Percentiles rank a stretch among this genome's conserved stretches.
Evolutionary conservation across 1,284 basidiomycete species (phyloP).

Genomic region (Melampsora americana): DNA sequence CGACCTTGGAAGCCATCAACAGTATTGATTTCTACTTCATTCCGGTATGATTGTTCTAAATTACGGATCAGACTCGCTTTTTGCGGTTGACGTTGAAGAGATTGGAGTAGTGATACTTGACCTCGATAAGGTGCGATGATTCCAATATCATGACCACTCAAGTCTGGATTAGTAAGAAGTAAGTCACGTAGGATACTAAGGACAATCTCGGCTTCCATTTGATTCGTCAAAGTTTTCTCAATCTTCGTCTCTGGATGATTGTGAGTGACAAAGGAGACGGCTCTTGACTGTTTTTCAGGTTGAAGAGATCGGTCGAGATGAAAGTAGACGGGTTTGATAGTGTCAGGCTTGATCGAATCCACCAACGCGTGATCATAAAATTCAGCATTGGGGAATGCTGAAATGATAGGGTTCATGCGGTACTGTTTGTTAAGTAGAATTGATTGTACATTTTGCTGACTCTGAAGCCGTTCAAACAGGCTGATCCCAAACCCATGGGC

Average conservation of each 20-base stretch:
- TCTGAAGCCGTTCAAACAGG: constrained; percentile 74
- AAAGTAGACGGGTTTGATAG: neutral
- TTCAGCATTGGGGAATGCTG: constrained; percentile 74
- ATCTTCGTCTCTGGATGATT: constrained; percentile 1
- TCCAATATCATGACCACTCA: constrained; percentile 2
- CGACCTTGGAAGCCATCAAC: constrained; percentile 15
- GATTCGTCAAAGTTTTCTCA: neutral
- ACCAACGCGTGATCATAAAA: constrained; percentile 72
- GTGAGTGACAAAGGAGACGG: constrained; percentile 7
- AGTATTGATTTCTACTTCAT: constrained; percentile 14
- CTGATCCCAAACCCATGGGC: constrained; percentile 70
- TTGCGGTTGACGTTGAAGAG: constrained; percentile 6
- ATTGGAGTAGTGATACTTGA: constrained; percentile 5
- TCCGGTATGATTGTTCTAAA: neutral
- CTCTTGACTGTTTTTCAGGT: neutral
- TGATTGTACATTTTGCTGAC: constrained; percentile 62
- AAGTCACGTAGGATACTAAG: constrained; percentile 5
- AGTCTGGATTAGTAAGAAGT: neutral
- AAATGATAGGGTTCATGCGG: constrained; percentile 88
- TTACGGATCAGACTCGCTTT: constrained; percentile 11
- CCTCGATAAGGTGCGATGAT: constrained; percentile 14
- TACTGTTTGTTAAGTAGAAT: constrained; percentile 90
- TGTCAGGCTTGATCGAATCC: constrained; percentile 61
- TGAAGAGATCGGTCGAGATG: neutral
- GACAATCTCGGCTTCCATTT: constrained; percentile 2